Percentiles rank a stretch among this genome's conserved stretches.
These are phyloP conservation scores for Penicillium lividum DNA, from an alignment of 495 filamentous ascomycete species.

Conservation along the genomic window DNA sequence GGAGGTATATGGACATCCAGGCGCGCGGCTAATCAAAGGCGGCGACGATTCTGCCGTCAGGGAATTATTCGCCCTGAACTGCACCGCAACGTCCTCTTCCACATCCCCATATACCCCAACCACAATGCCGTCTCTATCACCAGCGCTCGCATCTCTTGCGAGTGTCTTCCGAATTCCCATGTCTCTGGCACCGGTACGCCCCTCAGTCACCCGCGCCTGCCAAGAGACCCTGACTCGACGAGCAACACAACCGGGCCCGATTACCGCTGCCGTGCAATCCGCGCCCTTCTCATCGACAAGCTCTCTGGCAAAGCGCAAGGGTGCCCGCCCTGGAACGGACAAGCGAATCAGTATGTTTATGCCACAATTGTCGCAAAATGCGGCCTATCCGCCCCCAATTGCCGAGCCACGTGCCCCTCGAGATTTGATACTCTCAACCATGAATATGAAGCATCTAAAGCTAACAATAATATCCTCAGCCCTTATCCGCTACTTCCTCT, in stretches of 20 bases:
- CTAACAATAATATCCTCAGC: slow-evolving; percentile 35
- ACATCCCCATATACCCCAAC: slow-evolving; percentile 20
- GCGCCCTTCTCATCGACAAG: slow-evolving; percentile 48
- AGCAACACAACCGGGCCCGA: slow-evolving; percentile 27
- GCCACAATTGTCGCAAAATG: slow-evolving; percentile 7
- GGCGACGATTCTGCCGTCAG: slow-evolving; percentile 33
- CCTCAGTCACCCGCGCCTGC: slow-evolving; percentile 30
- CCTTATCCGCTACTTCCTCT: slow-evolving; percentile 65
- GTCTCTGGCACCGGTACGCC: slow-evolving; percentile 33
- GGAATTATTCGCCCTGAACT: slow-evolving; percentile 32
- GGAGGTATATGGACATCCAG: slow-evolving; percentile 11
- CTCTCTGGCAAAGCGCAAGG: slow-evolving; percentile 37
- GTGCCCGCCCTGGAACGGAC: slow-evolving; percentile 26
- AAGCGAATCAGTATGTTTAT: slow-evolving; percentile 52
- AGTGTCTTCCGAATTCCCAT: slow-evolving; percentile 47
- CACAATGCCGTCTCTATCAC: slow-evolving; percentile 45
- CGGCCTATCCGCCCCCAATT: slow-evolving; percentile 4
- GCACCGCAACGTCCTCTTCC: slow-evolving; percentile 14
- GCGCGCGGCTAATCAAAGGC: slow-evolving; percentile 36
- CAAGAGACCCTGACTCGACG: slow-evolving; percentile 30
- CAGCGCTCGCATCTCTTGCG: slow-evolving; percentile 47
- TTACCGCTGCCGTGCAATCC: slow-evolving; percentile 34
- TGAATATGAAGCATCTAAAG: slow-evolving; percentile 1
- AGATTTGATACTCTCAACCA: slow-evolving; percentile 5
- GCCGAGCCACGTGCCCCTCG: background rate